Conservation (phyloP, 208 protist species). For the Herpetomonas tarakana region DNA sequence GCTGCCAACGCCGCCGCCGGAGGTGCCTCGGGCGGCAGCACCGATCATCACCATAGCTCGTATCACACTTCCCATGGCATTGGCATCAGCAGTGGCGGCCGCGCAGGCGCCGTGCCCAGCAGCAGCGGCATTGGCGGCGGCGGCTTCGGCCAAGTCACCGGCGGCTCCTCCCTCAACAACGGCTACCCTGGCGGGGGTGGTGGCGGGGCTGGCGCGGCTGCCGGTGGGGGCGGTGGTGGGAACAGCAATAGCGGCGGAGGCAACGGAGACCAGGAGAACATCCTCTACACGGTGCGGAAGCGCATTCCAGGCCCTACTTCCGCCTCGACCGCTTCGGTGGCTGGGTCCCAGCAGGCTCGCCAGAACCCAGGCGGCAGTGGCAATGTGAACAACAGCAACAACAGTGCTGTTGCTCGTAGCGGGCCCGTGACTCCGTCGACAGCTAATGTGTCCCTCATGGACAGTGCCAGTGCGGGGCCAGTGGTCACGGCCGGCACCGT, state of each 20-base stretch:
- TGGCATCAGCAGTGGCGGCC: neutral
- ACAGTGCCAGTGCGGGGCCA: too few relatives aligned
- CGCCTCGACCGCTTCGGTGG: too few relatives aligned
- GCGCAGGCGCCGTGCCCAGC: neutral
- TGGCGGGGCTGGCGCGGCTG: neutral
- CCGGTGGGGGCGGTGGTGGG: neutral
- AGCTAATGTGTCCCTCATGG: too few relatives aligned
- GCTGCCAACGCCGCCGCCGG: neutral
- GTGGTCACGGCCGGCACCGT: too few relatives aligned
- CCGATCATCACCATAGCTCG: too few relatives aligned
- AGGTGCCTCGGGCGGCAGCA: neutral
- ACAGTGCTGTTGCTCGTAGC: too few relatives aligned
- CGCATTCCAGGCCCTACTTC: too few relatives aligned
- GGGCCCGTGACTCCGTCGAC: too few relatives aligned
- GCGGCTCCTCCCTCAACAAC: neutral
- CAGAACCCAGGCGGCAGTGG: too few relatives aligned
- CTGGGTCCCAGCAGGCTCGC: too few relatives aligned
- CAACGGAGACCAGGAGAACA: neutral
- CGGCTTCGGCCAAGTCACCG: neutral
- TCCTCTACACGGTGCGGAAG: constrained; percentile 8
- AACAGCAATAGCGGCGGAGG: neutral
- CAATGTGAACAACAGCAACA: too few relatives aligned
- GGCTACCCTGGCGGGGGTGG: neutral
- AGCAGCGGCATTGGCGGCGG: neutral
- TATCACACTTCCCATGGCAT: too few relatives aligned